Evolutionary conservation across 441 rosid species (phyloP), one percentile per base, ranked within the genome.

Genomic region (Pelargonium cotyledonis): DNA sequence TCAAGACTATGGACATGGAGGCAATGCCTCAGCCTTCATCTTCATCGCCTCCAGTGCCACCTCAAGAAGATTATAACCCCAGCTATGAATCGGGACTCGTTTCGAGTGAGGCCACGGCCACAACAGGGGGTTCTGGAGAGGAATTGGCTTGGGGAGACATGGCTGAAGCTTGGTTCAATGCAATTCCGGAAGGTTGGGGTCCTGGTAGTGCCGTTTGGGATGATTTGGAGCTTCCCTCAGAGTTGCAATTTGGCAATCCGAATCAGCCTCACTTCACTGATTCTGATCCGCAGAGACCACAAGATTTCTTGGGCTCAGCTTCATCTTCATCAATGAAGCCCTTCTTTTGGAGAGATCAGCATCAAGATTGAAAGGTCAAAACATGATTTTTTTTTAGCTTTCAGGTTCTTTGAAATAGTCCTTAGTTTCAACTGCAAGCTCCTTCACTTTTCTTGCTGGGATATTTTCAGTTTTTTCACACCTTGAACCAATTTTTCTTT

Each of bases 151-250:
- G 96, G 96, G 87, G 88, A 78, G 97, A 81, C 0, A 85, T 88
- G 93, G 85, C 84, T 16, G 96, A 86, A 58, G 88, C 84, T 63
- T 93, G 98, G 97, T 81, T 85, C 81, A 85, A 85, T 84, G 85
- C 95, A 49, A 87, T 90, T 71, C 91, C 89, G 11, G 83, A 82
- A 26, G 96, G 88, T 64, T 93, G 97, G 97, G 97, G 94, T 46
- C 97, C 96, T 14, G 98, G 88, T 21, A 93, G 96, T 76, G 80
- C 98, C 10, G 89, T 93, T 0, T 93, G 98, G 98, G 98, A 93
- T 78, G 94, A 93, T 79, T 75, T 94, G 72, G 98, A 91, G 14
- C 51, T 85, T 26, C 86, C 80, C 47, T 80, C 89, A 58, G 77
- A 80, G 7, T 80, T 86, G 66, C 85, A 84, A 9, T 83, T 83